Conservation (phyloP, 495 filamentous ascomycete species). For the Hypoxylon intermedium region DNA sequence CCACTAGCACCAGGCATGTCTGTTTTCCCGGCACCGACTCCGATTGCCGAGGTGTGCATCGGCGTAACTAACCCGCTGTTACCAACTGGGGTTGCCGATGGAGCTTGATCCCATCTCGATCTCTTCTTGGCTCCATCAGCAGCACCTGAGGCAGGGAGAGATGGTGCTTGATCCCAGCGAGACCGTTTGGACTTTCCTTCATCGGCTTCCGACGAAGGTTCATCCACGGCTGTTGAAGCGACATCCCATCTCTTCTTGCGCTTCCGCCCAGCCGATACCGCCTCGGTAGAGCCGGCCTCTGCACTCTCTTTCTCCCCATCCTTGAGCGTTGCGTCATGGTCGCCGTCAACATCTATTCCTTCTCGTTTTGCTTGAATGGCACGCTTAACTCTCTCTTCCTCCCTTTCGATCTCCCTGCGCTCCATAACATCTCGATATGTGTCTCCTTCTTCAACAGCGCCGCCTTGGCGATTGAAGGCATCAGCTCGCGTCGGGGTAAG, state of each 20-base stretch:
- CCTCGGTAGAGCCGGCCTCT: slow-evolving; percentile 71
- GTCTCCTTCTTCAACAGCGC: slow-evolving; percentile 64
- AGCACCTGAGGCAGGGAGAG: slow-evolving; percentile 58
- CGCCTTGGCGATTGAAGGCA: slow-evolving; percentile 78
- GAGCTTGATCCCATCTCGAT: slow-evolving; percentile 91
- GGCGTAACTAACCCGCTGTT: slow-evolving; percentile 83
- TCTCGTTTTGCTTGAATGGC: slow-evolving; percentile 77
- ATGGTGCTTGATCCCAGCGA: slow-evolving; percentile 88
- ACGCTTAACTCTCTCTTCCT: slow-evolving; percentile 86
- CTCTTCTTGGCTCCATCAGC: slow-evolving; percentile 69
- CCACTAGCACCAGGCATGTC: slow-evolving; percentile 82
- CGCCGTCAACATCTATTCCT: slow-evolving; percentile 60
- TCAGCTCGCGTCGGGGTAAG: slow-evolving; percentile 89
- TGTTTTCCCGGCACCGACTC: slow-evolving; percentile 67
- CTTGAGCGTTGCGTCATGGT: slow-evolving; percentile 73
- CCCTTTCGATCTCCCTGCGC: slow-evolving; percentile 85
- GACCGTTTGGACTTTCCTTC: slow-evolving; percentile 74
- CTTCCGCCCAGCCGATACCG: slow-evolving; percentile 70
- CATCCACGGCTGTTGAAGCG: slow-evolving; percentile 57
- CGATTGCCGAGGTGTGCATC: slow-evolving; percentile 73
- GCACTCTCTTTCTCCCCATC: slow-evolving; percentile 75
- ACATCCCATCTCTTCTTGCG: slow-evolving; percentile 96
- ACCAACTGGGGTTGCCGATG: slow-evolving; percentile 82
- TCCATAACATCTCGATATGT: slow-evolving; percentile 94
- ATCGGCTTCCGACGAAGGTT: slow-evolving; percentile 54